Evolutionary conservation across 2,329 filamentous ascomycete genomes (phyloP), one percentile per base, ranked within the genome.

Genomic region (Xylaria sp.): DNA sequence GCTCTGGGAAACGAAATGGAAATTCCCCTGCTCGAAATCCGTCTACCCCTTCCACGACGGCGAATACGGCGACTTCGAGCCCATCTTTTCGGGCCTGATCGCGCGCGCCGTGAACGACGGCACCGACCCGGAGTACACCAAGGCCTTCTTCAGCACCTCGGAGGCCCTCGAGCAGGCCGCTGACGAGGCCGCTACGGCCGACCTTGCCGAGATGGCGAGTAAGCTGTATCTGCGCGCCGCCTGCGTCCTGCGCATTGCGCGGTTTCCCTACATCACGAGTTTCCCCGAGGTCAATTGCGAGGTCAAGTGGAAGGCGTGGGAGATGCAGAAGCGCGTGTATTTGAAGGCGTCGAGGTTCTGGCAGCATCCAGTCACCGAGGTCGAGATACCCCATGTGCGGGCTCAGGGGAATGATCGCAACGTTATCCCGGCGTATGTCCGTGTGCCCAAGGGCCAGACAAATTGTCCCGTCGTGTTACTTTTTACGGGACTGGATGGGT

Each of bases 1-100:
- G 8, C 75, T 89, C 34, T 92, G 89, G 88, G 86, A 90, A 74
- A 89, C 85, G 5, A 90, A 90, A 73, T 92, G 88, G 88, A 86
- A 86, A 73, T 77, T 81, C 65, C 85, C 85, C 4, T 85, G 82
- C 71, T 72, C 73, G 42, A 85, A 85, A 74, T 80, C 84, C 59
- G 78, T 91, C 7, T 89, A 90, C 67, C 86, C 87, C 0, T 92
- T 92, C 78, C 89, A 91, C 76, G 89, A 91, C 73, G 84, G 85
- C 53, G 76, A 79, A 3, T 81, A 82, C 59, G 78, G 84, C 59
- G 89, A 92, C 73, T 91, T 92, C 69, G 80, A 83, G 66, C 86
- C 86, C 16, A 79, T 92, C 37, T 89, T 90, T 54, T 71, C 81
- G n/a, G 75, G 82, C 58, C 75, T 92, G 50, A 82, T 87, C 52